Conservation (phyloP, 345 rosid genomes). For the Dovyalis caffra region DNA sequence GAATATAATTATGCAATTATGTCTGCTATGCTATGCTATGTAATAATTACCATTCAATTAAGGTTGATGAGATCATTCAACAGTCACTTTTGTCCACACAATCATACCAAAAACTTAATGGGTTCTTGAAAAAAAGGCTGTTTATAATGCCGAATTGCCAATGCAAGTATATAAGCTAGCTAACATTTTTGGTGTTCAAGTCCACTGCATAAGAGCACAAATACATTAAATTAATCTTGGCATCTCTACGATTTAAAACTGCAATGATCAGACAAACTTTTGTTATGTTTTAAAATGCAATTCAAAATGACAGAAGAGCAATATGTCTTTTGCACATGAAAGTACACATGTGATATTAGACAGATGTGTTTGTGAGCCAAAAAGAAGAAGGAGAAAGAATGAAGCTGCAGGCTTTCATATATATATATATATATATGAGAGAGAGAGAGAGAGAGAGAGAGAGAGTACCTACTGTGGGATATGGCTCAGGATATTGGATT, state of each 20-base stretch:
- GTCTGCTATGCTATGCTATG: too few relatives aligned
- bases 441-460: constrained; percentile 24
- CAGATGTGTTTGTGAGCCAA: neutral
- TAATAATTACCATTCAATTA: neutral
- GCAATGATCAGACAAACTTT: neutral
- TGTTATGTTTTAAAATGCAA: neutral
- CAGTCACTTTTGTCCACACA: neutral
- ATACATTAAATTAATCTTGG: neutral
- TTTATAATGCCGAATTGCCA: neutral
- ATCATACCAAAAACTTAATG: neutral
- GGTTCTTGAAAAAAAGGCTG: neutral
- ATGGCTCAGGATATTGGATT: constrained; percentile 39
- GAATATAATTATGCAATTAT: neutral
- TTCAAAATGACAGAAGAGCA: neutral
- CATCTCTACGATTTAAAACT: neutral
- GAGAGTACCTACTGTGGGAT: constrained; percentile 64
- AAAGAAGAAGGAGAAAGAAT: neutral
- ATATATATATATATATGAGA: neutral
- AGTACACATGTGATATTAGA: neutral
- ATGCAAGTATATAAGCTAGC: neutral
- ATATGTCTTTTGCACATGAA: neutral
- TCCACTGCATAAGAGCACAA: neutral
- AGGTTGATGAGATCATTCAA: neutral
- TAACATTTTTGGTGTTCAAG: neutral
- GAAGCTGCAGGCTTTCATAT: neutral